Evolutionary conservation across 257 asterid genomes (phyloP), one percentile per base, ranked within the genome.

Genomic region (Striga asiatica): DNA sequence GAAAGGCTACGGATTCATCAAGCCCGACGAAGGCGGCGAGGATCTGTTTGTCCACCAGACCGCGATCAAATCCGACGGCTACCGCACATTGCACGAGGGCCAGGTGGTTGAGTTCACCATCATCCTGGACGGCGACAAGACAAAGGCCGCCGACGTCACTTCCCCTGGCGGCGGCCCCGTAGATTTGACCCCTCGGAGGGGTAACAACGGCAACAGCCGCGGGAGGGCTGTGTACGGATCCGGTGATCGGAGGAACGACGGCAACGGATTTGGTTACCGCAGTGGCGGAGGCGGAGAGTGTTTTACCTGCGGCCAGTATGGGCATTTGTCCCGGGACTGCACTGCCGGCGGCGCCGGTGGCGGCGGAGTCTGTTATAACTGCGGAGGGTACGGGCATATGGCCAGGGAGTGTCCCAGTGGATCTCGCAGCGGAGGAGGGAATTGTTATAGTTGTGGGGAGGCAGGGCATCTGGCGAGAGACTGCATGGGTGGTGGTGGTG

Each of bases 31-130:
- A 2, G 89, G 87, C 5, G 71, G 74, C 59, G 94, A 79, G 0
- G 92, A 85, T 70, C 78, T 88, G 52, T 88, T 88, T 60, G 97
- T 88, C 13, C 97, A 88, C 62, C 91, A 82, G 14, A 69, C 92
- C 1, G 86, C 76, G 54, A 77, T 88, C 79, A 76, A 76, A 74
- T 76, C 89, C 29, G 93, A 84, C 2, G 94, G 95, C 45, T 84
- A 72, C 38, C 91, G 93, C 23, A 62, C 83, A 2, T 76, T 88
- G 50, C 74, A 73, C 45, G 88, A 78, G 68, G 97, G 93, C 11
- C 91, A 88, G 81, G 66, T 6, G 41, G 97, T 88, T 8, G 97
- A 88, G 75, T 88, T 84, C 61, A 57, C 68, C 13, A 73, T 80
- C 53, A 51, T 70, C 55, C 24, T 77, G 8, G 83, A 81, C 0